Evolutionary conservation across 2,329 filamentous ascomycete genomes (phyloP).

Genomic region (Aspergillus aculeatinus): DNA sequence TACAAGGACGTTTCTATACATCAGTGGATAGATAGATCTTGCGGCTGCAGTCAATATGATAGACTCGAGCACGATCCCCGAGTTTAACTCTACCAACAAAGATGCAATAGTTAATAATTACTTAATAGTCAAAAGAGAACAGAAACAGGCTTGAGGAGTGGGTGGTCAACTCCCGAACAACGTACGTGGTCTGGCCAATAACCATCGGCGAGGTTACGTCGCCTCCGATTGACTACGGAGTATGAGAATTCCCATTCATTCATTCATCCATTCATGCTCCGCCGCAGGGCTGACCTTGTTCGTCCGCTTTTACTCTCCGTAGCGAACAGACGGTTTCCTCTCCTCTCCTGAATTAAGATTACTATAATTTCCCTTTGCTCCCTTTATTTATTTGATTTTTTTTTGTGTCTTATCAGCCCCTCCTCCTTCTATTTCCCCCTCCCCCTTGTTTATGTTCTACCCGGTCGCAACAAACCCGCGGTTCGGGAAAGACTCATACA

Average conservation of each 20-base stretch:
- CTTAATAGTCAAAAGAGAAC: not conserved
- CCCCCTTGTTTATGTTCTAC: not conserved
- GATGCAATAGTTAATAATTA: too few species aligned
- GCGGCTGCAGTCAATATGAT: not conserved
- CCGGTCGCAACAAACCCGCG: not conserved
- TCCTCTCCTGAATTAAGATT: not conserved
- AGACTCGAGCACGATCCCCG: not conserved
- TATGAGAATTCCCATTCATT: not conserved
- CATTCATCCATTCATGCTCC: not conserved
- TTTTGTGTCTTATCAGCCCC: not conserved
- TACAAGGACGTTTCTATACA: not conserved
- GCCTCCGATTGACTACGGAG: not conserved
- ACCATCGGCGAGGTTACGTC: conserved; percentile 1
- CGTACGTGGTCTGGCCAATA: conserved; percentile 12
- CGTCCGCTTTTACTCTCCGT: not conserved
- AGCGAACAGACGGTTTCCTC: not conserved
- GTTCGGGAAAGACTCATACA: not conserved
- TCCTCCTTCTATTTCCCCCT: not conserved
- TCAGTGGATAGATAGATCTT: not conserved
- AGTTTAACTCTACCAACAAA: not conserved
- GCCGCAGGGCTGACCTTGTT: not conserved
- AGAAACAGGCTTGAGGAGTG: not conserved
- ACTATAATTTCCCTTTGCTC: not conserved
- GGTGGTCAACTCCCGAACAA: not conserved
- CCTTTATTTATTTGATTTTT: not conserved